A percentile compares a stretch with the other conserved stretches of the same genome.
Evolutionary conservation across 2,329 filamentous ascomycete species (phyloP).

Genomic region (Plenodomus tracheiphilus): DNA sequence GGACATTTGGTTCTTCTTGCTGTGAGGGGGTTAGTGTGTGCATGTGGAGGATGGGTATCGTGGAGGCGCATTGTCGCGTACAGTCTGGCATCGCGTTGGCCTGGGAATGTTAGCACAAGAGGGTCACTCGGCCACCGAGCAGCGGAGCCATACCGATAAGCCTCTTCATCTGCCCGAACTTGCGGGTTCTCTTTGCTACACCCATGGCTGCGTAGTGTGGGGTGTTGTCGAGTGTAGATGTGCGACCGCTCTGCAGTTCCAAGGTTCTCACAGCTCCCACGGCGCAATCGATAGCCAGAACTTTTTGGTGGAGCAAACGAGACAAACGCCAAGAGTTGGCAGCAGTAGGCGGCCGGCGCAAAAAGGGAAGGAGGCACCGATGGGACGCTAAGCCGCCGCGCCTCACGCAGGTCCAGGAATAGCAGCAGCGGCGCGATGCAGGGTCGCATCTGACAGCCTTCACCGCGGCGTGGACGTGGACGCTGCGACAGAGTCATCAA

Average conservation of each 20-base stretch:
- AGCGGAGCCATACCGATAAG: constrained; percentile 64
- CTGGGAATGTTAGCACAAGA: constrained; percentile 20
- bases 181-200: constrained; percentile 85
- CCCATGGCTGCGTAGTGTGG: constrained; percentile 72
- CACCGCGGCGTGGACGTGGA: not conserved
- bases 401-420: constrained; percentile 5
- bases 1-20: constrained; percentile 75
- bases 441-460: constrained; percentile 1
- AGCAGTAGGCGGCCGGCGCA: constrained; percentile 12
- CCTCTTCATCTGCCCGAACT: constrained; percentile 83
- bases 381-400: not conserved
- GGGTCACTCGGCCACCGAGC: not conserved
- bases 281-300: not conserved
- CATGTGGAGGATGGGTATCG: constrained; percentile 5
- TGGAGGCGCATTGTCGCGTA: constrained; percentile 26
- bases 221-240: constrained; percentile 5
- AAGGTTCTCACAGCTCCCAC: not conserved
- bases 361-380: constrained; percentile 4
- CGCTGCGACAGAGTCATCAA: not conserved
- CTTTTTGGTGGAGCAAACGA: constrained; percentile 20
- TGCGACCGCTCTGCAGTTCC: not conserved
- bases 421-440: constrained; percentile 3
- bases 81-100: constrained; percentile 74
- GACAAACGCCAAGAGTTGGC: constrained; percentile 18
- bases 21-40: constrained; percentile 14